These are phyloP conservation scores for Starmerella davenportii DNA, from an alignment of 805 yeast genomes.

Conservation along the genomic window DNA sequence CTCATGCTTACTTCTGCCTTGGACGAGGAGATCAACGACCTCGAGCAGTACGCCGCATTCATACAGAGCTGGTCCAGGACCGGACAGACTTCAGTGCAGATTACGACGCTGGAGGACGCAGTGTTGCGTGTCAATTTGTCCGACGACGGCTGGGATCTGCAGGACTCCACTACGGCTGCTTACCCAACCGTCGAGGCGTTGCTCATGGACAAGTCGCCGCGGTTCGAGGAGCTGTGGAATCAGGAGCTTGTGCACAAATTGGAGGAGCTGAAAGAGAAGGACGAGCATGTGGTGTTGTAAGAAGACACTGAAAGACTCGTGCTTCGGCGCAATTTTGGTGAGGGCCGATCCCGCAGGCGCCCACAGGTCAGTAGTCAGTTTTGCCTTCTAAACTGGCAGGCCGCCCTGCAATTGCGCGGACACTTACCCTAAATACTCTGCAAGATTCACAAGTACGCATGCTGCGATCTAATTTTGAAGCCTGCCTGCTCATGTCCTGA, in stretches of 20 bases:
- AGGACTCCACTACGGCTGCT: neutral
- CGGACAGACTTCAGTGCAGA: neutral
- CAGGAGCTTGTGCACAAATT: conserved; percentile 5
- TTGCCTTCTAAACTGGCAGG: too few species aligned
- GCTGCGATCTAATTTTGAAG: too few species aligned
- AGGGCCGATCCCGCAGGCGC: too few species aligned
- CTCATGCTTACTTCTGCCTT: conserved; percentile 7
- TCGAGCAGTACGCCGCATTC: conserved; percentile 3
- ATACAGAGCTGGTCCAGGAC: conserved; percentile 3
- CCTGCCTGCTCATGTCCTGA: too few species aligned
- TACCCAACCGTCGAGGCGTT: conserved; percentile 22
- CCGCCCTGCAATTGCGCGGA: too few species aligned
- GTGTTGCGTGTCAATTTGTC: conserved; percentile 4
- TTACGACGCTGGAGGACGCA: conserved; percentile 14
- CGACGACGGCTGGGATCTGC: conserved; percentile 12
- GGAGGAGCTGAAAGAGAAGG: neutral
- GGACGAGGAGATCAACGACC: conserved; percentile 9
- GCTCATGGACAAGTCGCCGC: conserved; percentile 18
- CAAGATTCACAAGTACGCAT: too few species aligned
- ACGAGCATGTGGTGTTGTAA: too few species aligned
- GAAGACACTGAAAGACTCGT: too few species aligned
- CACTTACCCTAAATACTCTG: too few species aligned
- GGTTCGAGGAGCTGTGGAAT: conserved; percentile 15
- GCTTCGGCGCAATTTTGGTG: too few species aligned
- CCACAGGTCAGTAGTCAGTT: too few species aligned